These are phyloP conservation scores for Euphorbia schlechtendalii DNA, from an alignment of 441 rosid genomes.

Conservation along the genomic window DNA sequence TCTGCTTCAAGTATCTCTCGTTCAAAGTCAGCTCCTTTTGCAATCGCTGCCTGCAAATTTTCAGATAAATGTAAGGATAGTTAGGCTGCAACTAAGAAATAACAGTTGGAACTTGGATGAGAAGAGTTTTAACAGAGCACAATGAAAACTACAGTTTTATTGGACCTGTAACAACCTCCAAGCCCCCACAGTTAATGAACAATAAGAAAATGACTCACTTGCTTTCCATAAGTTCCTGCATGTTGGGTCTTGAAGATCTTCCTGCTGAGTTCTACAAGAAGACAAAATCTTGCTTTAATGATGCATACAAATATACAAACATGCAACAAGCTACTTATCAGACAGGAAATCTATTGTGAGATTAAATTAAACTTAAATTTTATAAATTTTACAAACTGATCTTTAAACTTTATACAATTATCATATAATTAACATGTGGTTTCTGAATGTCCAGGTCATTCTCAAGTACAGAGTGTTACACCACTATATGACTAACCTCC, in stretches of 20 bases:
- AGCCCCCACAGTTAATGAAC: constrained; percentile 4
- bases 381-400: neutral
- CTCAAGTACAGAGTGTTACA: neutral
- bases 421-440: neutral
- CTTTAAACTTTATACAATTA: neutral
- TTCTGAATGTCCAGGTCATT: neutral
- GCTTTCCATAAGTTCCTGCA: constrained; percentile 35
- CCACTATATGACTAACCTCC: neutral
- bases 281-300: constrained; percentile 2
- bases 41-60: constrained; percentile 44
- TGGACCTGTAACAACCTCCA: neutral
- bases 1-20: constrained; percentile 77
- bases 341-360: neutral
- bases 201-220: constrained; percentile 38
- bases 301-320: neutral
- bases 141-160: neutral
- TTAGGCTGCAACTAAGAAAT: too few species aligned
- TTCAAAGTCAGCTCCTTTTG: constrained; percentile 64
- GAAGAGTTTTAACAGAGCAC: constrained; percentile 13
- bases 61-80: constrained; percentile 24
- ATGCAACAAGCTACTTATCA: neutral
- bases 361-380: constrained; percentile 1
- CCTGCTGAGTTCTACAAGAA: constrained; percentile 56
- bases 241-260: constrained; percentile 37
- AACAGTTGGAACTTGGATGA: too few species aligned